Base-by-base conservation (phyloP, 208 protist genomes). In the Plasmodiophora brassicae region DNA sequence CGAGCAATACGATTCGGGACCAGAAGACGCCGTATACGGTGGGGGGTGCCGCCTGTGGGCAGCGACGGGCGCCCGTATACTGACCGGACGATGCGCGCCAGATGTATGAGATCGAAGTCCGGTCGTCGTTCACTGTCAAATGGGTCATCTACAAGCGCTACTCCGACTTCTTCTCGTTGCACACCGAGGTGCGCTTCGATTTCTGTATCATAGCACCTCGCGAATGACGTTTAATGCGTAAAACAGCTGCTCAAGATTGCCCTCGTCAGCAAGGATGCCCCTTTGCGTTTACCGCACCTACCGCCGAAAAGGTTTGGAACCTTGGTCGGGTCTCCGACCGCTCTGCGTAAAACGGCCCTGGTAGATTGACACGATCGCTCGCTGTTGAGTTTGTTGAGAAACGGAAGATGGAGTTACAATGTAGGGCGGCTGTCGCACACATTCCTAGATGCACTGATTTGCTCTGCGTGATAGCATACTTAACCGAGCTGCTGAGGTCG, bases 71-170 rank as follows among this genome's bases (percentile, higher is more conserved):
- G n/a, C n/a, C n/a, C n/a, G n/a, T n/a, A n/a, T n/a, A n/a, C n/a
- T n/a, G n/a, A n/a, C n/a, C n/a, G n/a, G n/a, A n/a, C n/a, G n/a
- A n/a, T n/a, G n/a, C n/a, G n/a, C n/a, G n/a, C 32, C 10, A 86
- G 83, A 86, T 86, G 1, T 86, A 86, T 46, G 83, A 86, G 39
- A 86, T 86, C 25, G 83, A 86, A 53, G 83, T 86, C 32, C 83
- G 83, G 20, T 54, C 44, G 10, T 53, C 38, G 8, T 86, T 36
- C 20, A 86, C 83, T 25, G 25, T 86, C 8, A 86, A 45, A 45
- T 86, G 83, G 83, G 83, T 86, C 32, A 86, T 86, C 45, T 86
- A 86, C 83, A 86, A 45, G 25, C 10, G 83, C 8, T 86, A 86
- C 45, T 54, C 44, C 41, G 83, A 86, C 45, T 86, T 86, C 41